Base-by-base conservation (phyloP, 2,329 filamentous ascomycete genomes). In the Dothiorella sarmentorum region DNA sequence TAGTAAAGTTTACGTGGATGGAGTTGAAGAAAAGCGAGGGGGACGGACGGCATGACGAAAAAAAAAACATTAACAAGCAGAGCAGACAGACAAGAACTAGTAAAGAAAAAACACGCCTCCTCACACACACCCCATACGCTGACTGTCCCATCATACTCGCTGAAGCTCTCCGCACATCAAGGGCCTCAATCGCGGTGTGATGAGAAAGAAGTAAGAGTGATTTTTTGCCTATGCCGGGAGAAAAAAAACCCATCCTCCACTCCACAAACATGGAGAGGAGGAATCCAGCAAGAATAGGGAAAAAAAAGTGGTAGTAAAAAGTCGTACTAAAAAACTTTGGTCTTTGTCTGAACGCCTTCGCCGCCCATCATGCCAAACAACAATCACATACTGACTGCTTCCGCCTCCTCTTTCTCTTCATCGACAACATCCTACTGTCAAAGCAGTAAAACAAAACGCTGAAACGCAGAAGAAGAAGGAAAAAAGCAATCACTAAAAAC, bases 291-390 rank as follows among this genome's bases (percentile, higher is more conserved):
- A 44, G 40, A 29, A 20, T 42, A 24, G 13, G n/a, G 31, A 31
- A 37, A 44, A 43, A 43, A 31, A 33, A 29, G 20, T 38, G 13
- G 37, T 26, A 44, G n/a, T 13, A 37, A 37, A 37, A 51, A 51
- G 47, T 53, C 49, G 40, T 53, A 53, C 49, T 53, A 53, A 17
- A 37, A n/a, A 40, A 53, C 37, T 31, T 53, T 53, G 49, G 33
- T 53, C 49, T 53, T n/a, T 53, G 49, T 53, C 49, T 53, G 49
- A 53, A 53, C 49, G 49, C 49, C 49, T 40, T 53, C 49, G 35
- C n/a, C n/a, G n/a, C 49, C 49, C 49, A 37, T 53, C 49, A 53
- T 53, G 49, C 49, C 33, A 40, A 53, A 24, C 35, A 10, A 53
- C 24, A 40, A 20, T 11, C 47, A n/a, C 10, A 22, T 35, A 20